phyloP scores from a whole-genome alignment of 495 filamentous ascomycete genomes.

The Hyaloscypha variabilis region DNA sequence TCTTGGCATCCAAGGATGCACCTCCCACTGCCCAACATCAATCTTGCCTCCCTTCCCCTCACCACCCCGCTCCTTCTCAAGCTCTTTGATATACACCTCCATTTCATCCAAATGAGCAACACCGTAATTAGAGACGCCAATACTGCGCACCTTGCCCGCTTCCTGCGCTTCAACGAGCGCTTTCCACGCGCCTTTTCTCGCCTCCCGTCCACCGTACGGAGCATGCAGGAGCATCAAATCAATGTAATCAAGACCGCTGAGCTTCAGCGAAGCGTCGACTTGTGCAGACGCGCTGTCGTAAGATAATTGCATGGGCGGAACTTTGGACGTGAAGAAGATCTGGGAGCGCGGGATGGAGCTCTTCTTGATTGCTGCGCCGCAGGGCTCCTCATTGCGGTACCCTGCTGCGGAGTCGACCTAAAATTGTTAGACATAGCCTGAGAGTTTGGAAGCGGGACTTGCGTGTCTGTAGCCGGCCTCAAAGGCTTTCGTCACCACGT shows the following conservation, averaged over 20 bases:
- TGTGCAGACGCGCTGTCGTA: slow-evolving; percentile 52
- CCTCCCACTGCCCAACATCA: slow-evolving; percentile 81
- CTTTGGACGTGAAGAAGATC: slow-evolving; percentile 73
- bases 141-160: slow-evolving; percentile 61
- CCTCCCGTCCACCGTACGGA: slow-evolving; percentile 57
- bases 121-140: slow-evolving; percentile 69
- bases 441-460: not conserved
- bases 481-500: slow-evolving; percentile 53
- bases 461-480: slow-evolving; percentile 42
- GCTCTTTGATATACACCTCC: slow-evolving; percentile 69
- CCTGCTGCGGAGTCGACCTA: slow-evolving; percentile 65
- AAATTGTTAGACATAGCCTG: not conserved
- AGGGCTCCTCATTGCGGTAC: slow-evolving; percentile 70
- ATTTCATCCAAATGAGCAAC: slow-evolving; percentile 69
- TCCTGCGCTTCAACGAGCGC: slow-evolving; percentile 61
- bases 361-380: slow-evolving; percentile 59
- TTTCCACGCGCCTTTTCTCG: slow-evolving; percentile 60
- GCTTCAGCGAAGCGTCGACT: slow-evolving; percentile 49
- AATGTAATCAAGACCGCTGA: slow-evolving; percentile 54
- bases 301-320: slow-evolving; percentile 43
- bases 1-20: slow-evolving; percentile 82
- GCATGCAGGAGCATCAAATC: slow-evolving; percentile 54
- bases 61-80: slow-evolving; percentile 51
- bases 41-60: slow-evolving; percentile 70
- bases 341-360: slow-evolving; percentile 58